Evolutionary conservation across 352 stramenopile genomes (phyloP), one percentile per base, ranked within the genome.

Genomic region (Pythium brachiatum): DNA sequence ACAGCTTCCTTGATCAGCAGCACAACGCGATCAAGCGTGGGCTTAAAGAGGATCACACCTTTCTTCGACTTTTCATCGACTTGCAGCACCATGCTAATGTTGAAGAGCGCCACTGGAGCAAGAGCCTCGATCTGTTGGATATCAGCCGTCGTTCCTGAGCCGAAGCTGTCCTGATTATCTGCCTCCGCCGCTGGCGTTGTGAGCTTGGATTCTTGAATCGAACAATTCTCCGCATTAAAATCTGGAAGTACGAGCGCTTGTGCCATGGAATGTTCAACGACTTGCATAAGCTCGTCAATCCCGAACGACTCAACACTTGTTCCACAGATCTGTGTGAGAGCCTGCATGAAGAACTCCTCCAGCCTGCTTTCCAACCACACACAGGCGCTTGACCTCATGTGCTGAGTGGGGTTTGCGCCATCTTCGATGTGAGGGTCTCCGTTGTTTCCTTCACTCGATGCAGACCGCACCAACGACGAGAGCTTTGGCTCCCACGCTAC

Each of bases 401-500:
- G 27, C 21, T 60, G 26, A 15, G 2, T 21, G 2, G n/a, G 43
- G 13, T 34, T 43, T 25, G n/a, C 29, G 34, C 21, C 27, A 5
- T 66, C 59, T 31, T 39, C 50, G n/a, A 1, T 39, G 3, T 60
- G 12, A 13, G 16, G 25, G 0, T 44, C 53, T 21, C 26, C 46
- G 43, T 0, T 48, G 0, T 3, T 18, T 7, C 47, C n/a, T 13
- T 26, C 12, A 16, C 9, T 16, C 26, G 55, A n/a, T 23, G 13
- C 41, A 20, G 13, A 13, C n/a, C 25, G 47, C 25, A 36, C n/a
- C 21, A 50, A 25, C 1, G n/a, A 15, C 1, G 62, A 31, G 23
- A 82, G 32, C 23, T 86, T 86, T 2, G 58, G 64, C 5, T 81
- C 66, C 66, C 76, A 82, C 2, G 68, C 69, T 5, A 57, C 26